These are phyloP conservation scores for Streptanthus diversifolius DNA, from an alignment of 345 rosid genomes.

Conservation along the genomic window DNA sequence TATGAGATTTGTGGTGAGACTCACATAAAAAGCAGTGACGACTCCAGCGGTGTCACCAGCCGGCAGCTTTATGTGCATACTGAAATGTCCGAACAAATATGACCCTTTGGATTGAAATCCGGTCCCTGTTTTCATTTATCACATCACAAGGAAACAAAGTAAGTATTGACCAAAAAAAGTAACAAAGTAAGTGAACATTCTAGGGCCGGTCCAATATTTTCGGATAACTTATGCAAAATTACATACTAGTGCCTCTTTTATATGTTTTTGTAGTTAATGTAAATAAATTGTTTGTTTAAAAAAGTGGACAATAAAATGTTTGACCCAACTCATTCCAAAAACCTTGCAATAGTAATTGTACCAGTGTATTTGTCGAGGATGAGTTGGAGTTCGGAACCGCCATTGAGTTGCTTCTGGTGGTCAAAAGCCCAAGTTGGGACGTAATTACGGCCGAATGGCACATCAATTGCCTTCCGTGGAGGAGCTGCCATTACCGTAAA, in stretches of 20 bases:
- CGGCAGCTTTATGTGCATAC: constrained; percentile 75
- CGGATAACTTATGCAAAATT: background rate
- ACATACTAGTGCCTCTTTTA: background rate
- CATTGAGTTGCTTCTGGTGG: constrained; percentile 68
- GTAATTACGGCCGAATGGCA: constrained; percentile 69
- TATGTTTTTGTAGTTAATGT: background rate
- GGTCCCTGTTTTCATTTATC: constrained; percentile 46
- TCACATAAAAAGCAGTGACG: constrained; percentile 74
- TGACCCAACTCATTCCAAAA: background rate
- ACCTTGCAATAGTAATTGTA: constrained; percentile 8
- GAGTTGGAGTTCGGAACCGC: constrained; percentile 70
- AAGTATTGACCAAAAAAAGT: background rate
- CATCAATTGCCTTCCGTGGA: constrained; percentile 52
- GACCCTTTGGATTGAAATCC: constrained; percentile 83
- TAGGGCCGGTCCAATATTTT: background rate
- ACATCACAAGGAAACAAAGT: background rate
- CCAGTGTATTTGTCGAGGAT: constrained; percentile 73
- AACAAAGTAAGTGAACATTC: background rate
- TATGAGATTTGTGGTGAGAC: constrained; percentile 10
- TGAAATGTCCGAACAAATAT: constrained; percentile 80
- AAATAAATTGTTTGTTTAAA: background rate
- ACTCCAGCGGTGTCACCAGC: constrained; percentile 81
- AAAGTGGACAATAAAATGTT: background rate
- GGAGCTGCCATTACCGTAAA: constrained; percentile 42
- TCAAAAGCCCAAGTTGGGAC: constrained; percentile 86